Base-by-base conservation (phyloP, 495 filamentous ascomycete species). In the Hapsidospora chrysogenum region DNA sequence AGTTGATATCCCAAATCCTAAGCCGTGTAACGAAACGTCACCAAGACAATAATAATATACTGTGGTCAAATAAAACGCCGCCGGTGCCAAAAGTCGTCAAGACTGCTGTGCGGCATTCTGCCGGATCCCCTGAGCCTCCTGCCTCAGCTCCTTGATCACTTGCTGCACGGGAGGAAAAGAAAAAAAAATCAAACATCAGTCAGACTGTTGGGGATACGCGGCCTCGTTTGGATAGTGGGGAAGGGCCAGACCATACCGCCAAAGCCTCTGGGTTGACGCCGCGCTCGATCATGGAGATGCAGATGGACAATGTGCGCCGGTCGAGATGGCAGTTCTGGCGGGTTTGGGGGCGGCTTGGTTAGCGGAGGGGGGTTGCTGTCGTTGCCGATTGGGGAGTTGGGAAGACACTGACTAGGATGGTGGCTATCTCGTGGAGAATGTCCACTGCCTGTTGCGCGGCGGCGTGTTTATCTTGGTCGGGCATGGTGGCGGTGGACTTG, bases 361-460 rank as follows among this genome's bases (percentile, higher is more conserved):
- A 16, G 14, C 36, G 15, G 33, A 25, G 17, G 8, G 17, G n/a
- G n/a, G n/a, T n/a, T n/a, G n/a, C n/a, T n/a, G n/a, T n/a, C n/a
- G n/a, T n/a, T n/a, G n/a, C n/a, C n/a, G n/a, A n/a, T 10, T 31
- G 17, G 31, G 39, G 28, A 46, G 26, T 8, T 29, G 5, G 11
- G 18, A 41, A 52, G 35, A 27, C 4, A 48, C 59, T 23, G 58
- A 95, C 89, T 34, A 97, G 64, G 14, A 97, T 68, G 13, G 72
- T 80, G 26, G 86, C 83, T 41, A 97, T 94, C 55, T 97, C 89
- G 41, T 89, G 76, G 31, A 97, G 68, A 39, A 96, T 87, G 56
- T 96, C 85, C 40, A 96, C 85, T 39, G 92, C 83, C 56, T 96
- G 85, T 17, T 85, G 77, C n/a, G 89, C 89, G 11, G 86, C 86